Evolutionary conservation across 2,329 filamentous ascomycete genomes (phyloP).

Genomic region (Fusarium decemcellulare): DNA sequence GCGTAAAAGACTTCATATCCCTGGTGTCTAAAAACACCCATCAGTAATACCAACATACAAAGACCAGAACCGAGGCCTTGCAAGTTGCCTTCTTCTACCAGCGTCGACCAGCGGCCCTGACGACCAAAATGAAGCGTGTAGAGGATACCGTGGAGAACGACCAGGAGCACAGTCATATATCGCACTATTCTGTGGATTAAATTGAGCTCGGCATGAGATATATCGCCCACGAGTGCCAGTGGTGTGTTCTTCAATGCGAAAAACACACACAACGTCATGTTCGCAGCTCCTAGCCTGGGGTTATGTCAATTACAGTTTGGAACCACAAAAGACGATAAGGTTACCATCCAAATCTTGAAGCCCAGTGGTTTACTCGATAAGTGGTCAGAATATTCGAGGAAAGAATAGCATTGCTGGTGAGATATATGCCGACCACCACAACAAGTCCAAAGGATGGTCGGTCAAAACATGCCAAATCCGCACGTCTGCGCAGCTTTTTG

Average conservation of each 20-base stretch:
- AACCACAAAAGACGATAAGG: fast-evolving
- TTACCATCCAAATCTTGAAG: slow-evolving; percentile 45
- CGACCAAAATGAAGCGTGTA: slow-evolving; percentile 51
- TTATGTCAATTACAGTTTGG: neutral
- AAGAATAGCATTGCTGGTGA: neutral
- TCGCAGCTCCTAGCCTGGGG: slow-evolving; percentile 61
- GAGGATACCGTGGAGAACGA: slow-evolving; percentile 54
- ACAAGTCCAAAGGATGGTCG: neutral
- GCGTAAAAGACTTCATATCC: slow-evolving; percentile 64
- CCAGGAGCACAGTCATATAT: slow-evolving; percentile 56
- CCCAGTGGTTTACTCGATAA: neutral
- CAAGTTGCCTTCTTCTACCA: slow-evolving; percentile 20
- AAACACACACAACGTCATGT: slow-evolving; percentile 56
- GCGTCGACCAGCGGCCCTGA: slow-evolving; percentile 12
- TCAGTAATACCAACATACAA: slow-evolving; percentile 55
- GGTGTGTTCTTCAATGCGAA: slow-evolving; percentile 66
- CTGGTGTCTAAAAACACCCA: slow-evolving; percentile 51
- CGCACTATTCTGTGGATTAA: slow-evolving; percentile 61
- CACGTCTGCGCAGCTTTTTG: neutral
- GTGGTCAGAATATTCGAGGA: slow-evolving; percentile 10
- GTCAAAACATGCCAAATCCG: neutral
- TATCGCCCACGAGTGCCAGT: slow-evolving; percentile 48
- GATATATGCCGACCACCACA: neutral
- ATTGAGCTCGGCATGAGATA: slow-evolving; percentile 62
- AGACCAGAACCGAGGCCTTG: slow-evolving; percentile 47